These are phyloP conservation scores for Pseudogymnoascus sp. DNA, from an alignment of 2,329 filamentous ascomycete genomes.

Conservation along the genomic window DNA sequence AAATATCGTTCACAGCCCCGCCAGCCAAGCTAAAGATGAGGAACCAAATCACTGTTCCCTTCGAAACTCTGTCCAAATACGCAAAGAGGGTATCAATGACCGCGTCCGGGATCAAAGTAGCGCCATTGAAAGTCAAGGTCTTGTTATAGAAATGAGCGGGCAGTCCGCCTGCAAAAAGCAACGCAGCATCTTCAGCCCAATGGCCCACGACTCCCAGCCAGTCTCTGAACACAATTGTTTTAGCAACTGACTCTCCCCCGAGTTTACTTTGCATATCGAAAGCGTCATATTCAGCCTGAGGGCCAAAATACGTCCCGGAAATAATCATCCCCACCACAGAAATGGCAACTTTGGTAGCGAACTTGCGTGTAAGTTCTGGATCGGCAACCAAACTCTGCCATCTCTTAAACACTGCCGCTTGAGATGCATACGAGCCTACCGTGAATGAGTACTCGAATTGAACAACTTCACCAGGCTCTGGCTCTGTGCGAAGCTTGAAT, in stretches of 20 bases:
- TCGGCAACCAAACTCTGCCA: constrained; percentile 54
- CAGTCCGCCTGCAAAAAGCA: constrained; percentile 28
- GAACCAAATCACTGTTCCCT: constrained; percentile 50
- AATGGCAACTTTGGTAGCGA: constrained; percentile 50
- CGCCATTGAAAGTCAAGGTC: constrained; percentile 45
- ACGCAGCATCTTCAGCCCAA: constrained; percentile 41
- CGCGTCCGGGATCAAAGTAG: constrained; percentile 41
- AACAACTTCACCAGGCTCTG: constrained; percentile 47
- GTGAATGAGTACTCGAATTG: constrained; percentile 52
- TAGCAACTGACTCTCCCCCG: constrained; percentile 32
- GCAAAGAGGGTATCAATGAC: constrained; percentile 44
- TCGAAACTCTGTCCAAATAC: constrained; percentile 43
- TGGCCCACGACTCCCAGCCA: constrained; percentile 55
- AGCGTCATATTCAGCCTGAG: constrained; percentile 46
- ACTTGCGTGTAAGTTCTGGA: constrained; percentile 48
- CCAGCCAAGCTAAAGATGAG: constrained; percentile 56
- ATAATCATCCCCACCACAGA: constrained; percentile 48
- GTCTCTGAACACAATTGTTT: constrained; percentile 47
- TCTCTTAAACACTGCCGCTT: constrained; percentile 43
- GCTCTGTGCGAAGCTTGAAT: constrained; percentile 39
- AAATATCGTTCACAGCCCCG: constrained; percentile 51
- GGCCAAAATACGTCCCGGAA: constrained; percentile 55
- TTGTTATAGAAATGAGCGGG: constrained; percentile 50
- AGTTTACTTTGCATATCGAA: constrained; percentile 43
- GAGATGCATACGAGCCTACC: constrained; percentile 40